These are phyloP conservation scores for Elsinoe ampelina DNA, from an alignment of 2,329 filamentous ascomycete genomes.

Conservation along the genomic window DNA sequence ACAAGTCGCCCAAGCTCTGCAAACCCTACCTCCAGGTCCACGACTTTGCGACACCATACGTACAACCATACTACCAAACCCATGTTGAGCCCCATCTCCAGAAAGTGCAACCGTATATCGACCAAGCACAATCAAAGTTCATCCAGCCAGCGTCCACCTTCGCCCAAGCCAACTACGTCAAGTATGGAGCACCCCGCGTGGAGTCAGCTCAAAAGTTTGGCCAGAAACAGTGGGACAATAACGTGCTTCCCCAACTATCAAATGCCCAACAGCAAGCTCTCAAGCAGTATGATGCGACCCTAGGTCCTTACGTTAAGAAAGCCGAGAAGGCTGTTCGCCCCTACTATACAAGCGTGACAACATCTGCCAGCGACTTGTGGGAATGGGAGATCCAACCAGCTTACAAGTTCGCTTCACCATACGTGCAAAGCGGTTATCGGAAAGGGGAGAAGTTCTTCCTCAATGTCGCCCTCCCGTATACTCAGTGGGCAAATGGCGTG, in stretches of 20 bases:
- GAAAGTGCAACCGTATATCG: conserved; percentile 61
- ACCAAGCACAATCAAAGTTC: conserved; percentile 48
- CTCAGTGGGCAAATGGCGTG: conserved; percentile 60
- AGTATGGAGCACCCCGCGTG: conserved; percentile 66
- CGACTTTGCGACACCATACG: conserved; percentile 60
- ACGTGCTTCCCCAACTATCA: conserved; percentile 63
- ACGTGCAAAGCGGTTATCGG: conserved; percentile 59
- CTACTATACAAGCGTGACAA: conserved; percentile 59
- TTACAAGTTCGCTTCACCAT: conserved; percentile 65
- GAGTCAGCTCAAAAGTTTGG: conserved; percentile 58
- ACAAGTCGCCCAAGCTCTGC: conserved; percentile 68
- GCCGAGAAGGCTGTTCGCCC: conserved; percentile 52
- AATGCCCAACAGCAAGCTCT: conserved; percentile 53
- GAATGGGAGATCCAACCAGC: conserved; percentile 64
- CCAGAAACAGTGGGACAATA: conserved; percentile 67
- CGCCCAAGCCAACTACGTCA: conserved; percentile 50
- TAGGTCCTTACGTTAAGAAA: conserved; percentile 66
- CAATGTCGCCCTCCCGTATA: conserved; percentile 62
- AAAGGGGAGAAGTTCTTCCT: conserved; percentile 57
- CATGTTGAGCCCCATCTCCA: conserved; percentile 81
- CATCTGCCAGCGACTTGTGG: conserved; percentile 58
- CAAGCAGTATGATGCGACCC: conserved; percentile 57
- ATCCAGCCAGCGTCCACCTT: conserved; percentile 60
- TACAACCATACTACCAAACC: conserved; percentile 74
- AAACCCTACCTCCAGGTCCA: conserved; percentile 63